Evolutionary conservation across 345 rosid genomes (phyloP).

Genomic region (Euphorbia pulcherrima): DNA sequence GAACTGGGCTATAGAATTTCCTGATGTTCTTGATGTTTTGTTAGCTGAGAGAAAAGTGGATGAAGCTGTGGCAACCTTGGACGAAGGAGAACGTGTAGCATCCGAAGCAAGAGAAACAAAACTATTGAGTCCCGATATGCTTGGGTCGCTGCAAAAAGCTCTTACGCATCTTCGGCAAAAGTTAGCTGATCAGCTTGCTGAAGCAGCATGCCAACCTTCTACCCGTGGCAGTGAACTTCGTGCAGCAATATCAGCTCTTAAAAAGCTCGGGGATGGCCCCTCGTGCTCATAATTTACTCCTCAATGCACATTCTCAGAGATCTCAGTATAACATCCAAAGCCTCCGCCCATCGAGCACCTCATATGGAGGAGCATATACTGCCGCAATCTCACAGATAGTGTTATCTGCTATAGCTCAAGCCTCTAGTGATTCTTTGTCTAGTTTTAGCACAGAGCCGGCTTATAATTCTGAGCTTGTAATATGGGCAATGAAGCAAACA

Average conservation of each 20-base stretch:
- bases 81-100: slow-evolving; percentile 69
- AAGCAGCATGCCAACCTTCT: slow-evolving; percentile 93
- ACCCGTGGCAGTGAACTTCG: slow-evolving; percentile 92
- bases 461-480: slow-evolving; percentile 90
- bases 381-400: slow-evolving; percentile 98
- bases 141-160: slow-evolving; percentile 51
- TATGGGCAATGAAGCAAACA: slow-evolving; percentile 95
- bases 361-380: slow-evolving; percentile 98
- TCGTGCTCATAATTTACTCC: slow-evolving; percentile 89
- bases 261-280: slow-evolving; percentile 96
- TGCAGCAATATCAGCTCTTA: slow-evolving; percentile 85
- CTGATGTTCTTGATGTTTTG: slow-evolving; percentile 84
- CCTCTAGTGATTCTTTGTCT: slow-evolving; percentile 76
- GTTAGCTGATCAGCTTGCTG: slow-evolving; percentile 94
- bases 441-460: slow-evolving; percentile 87
- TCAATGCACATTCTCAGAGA: slow-evolving; percentile 81
- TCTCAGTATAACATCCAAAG: slow-evolving; percentile 89
- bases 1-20: slow-evolving; percentile 81
- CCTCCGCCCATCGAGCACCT: slow-evolving; percentile 93
- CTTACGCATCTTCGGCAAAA: slow-evolving; percentile 71
- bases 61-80: slow-evolving; percentile 84
- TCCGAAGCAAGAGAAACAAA: slow-evolving; percentile 60
- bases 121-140: slow-evolving; percentile 43
- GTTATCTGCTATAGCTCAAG: slow-evolving; percentile 94
- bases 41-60: slow-evolving; percentile 96